Base-by-base conservation (phyloP, 1,139 yeast species). In the Arxiozyma telluris region DNA sequence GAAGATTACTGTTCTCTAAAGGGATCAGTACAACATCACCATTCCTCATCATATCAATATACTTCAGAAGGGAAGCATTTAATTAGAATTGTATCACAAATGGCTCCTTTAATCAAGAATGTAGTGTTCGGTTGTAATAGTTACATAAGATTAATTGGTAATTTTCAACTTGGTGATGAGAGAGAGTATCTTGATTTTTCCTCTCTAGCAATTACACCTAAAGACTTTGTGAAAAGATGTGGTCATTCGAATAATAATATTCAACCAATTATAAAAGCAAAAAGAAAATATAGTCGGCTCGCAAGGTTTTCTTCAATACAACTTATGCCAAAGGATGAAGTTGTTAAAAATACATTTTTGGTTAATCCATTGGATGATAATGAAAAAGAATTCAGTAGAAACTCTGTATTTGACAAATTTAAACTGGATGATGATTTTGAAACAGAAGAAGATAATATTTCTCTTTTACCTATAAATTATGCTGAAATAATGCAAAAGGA, bases 101-200 rank as follows among this genome's bases (percentile, higher is more conserved):
- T 86, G 88, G 77, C 86, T 12, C 73, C 77, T 50, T 73, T 82
- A 1, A 80, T 84, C 5, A 70, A 82, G 17, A 62, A 68, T 20
- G 80, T 85, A 0, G 72, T 78, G 20, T 73, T 72, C 1, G 73
- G 77, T 41, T 79, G 83, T 56, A 69, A 73, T 54, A 69, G 76
- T 70, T 69, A 73, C 59, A 53, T 84, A 45, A 79, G 80, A 25
- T 69, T 80, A 44, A 80, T 85, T 23, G 91, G 94, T 25, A 94
- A 88, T 64, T 87, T 87, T 68, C 81, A 80, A 62, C 72, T 89
- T 53, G 81, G 84, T 41, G 68, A 76, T 1, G 83, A 81, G 52
- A 75, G 94, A 60, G 76, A 82, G 38, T 88, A 87, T 64, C 88
- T 93, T 0, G 90, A 89, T 66, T 87, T 87, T 59, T 67, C 77